Percentiles rank a stretch among this genome's conserved stretches.
Evolutionary conservation across 441 rosid species (phyloP).

Genomic region (Raphanus hybrid): DNA sequence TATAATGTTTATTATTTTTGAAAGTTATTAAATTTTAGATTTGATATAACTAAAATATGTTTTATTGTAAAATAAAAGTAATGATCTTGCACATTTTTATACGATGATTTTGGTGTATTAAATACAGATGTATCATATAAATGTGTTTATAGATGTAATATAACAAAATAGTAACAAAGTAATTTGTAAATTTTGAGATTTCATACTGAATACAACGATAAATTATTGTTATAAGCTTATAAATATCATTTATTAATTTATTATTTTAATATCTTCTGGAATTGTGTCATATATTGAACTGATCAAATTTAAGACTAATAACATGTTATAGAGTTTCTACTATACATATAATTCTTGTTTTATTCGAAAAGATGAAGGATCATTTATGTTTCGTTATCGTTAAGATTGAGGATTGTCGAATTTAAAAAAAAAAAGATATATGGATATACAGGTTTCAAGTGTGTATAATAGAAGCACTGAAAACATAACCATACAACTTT

Average conservation of each 20-base stretch:
- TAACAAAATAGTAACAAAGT: background rate
- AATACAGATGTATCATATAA: background rate
- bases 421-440: background rate
- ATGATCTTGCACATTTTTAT: background rate
- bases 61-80: background rate
- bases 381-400: background rate
- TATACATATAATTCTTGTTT: background rate
- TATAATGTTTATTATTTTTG: background rate
- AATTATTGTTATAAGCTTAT: background rate
- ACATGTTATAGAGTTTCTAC: background rate
- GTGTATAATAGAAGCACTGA: background rate
- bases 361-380: background rate
- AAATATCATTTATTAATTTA: background rate
- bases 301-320: background rate
- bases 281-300: background rate
- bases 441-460: background rate
- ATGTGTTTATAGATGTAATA: background rate
- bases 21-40: background rate
- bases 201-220: background rate
- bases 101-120: background rate
- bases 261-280: background rate
- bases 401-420: background rate
- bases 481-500: background rate
- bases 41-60: background rate
- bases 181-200: background rate